Evolutionary conservation across 2,329 filamentous ascomycete genomes (phyloP), one percentile per base, ranked within the genome.

Genomic region (Venturia nashicola): DNA sequence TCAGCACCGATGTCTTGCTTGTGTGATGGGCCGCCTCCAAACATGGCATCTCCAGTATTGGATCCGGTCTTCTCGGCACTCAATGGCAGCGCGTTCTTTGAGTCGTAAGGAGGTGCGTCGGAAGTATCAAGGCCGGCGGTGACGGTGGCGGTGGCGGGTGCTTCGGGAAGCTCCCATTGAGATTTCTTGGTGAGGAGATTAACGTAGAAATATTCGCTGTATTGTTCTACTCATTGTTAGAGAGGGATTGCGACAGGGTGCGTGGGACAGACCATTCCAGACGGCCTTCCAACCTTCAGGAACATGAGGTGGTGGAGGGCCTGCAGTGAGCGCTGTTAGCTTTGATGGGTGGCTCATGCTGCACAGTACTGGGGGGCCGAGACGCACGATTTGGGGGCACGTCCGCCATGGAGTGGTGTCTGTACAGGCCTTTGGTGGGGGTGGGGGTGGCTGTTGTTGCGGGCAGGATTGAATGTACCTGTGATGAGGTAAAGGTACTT

Each of bases 151-250:
- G 80, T 75, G 62, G 85, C 85, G 54, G 89, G 86, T 62, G 81
- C 81, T 44, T 86, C 90, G 20, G 91, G 91, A 69, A 85, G 87
- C 5, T 96, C 89, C 92, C 92, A 97, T 81, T 93, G 89, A 5
- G 92, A 96, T 72, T 88, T 82, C 71, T 94, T 94, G 68, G 91
- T 96, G 75, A 86, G 84, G 66, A 89, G 84, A 78, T 97, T 94
- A 66, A 96, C 89, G 78, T 89, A 97, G 83, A 94, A 96, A 87
- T 90, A 96, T 82, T 94, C 88, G 71, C 87, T 87, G 79, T 96
- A 96, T 71, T 94, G 86, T 0, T 88, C 85, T 72, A 20, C 16
- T 16, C 6, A n/a, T n/a, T 39, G 14, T 60, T 43, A 48, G 27
- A 44, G 51, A 39, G n/a, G 43, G 27, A 7, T 61, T 39, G 11